A percentile compares a stretch with the other conserved stretches of the same genome.
phyloP scores from a whole-genome alignment of 805 yeast genomes.

The Starmera caribaea region DNA sequence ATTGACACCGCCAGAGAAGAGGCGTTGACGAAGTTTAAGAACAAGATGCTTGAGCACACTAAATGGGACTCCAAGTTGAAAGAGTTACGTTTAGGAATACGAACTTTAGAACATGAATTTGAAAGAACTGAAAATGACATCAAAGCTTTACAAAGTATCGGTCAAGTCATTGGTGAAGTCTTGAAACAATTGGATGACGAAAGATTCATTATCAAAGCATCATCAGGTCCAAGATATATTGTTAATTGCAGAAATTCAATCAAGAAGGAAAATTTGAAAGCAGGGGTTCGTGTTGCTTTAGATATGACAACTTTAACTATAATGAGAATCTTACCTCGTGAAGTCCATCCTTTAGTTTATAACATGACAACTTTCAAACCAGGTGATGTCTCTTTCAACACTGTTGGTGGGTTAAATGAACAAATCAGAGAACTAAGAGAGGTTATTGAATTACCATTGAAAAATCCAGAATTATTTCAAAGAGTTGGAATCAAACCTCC shows the following conservation, averaged over 20 bases:
- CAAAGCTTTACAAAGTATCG: constrained; percentile 93
- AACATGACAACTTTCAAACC: constrained; percentile 98
- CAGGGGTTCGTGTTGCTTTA: constrained; percentile 92
- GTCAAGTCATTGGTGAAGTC: constrained; percentile 95
- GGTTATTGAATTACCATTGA: constrained; percentile 93
- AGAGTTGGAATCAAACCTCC: constrained; percentile 99
- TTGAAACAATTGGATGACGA: constrained; percentile 92
- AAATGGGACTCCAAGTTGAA: constrained; percentile 90
- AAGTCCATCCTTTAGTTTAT: constrained; percentile 95
- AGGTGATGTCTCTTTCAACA: constrained; percentile 91
- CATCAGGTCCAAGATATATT: constrained; percentile 94
- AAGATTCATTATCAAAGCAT: constrained; percentile 90
- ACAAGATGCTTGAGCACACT: constrained; percentile 84
- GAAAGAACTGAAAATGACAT: constrained; percentile 95
- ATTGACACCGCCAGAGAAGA: constrained; percentile 65
- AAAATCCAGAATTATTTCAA: constrained; percentile 90
- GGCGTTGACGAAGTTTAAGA: constrained; percentile 71
- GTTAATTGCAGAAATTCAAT: constrained; percentile 96
- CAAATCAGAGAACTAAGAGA: constrained; percentile 95
- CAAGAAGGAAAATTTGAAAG: constrained; percentile 70
- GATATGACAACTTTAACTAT: constrained; percentile 97
- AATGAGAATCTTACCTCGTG: constrained; percentile 95
- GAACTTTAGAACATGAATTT: constrained; percentile 73
- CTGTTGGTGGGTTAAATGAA: constrained; percentile 93
- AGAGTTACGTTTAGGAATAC: constrained; percentile 71